These are phyloP conservation scores for Paradendryphiella salina DNA, from an alignment of 2,329 filamentous ascomycete species.

Conservation along the genomic window DNA sequence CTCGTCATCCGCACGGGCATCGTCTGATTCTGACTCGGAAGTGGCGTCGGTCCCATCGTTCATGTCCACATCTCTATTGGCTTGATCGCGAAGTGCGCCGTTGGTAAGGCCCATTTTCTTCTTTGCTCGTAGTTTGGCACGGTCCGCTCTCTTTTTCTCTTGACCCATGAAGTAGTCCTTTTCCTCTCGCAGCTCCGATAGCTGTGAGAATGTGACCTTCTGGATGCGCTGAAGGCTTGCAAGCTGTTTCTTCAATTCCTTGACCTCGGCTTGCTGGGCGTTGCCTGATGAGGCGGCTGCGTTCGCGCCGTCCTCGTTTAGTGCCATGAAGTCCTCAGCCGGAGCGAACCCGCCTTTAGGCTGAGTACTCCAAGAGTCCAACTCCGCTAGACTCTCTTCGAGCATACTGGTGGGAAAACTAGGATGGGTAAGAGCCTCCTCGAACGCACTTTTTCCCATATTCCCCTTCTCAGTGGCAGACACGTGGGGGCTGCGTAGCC, in stretches of 20 bases:
- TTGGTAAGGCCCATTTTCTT: slow-evolving; percentile 27
- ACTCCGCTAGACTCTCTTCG: slow-evolving; percentile 43
- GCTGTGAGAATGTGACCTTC: slow-evolving; percentile 51
- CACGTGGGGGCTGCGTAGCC: slow-evolving; percentile 28
- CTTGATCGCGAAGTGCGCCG: slow-evolving; percentile 13
- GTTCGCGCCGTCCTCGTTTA: slow-evolving; percentile 15
- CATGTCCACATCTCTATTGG: slow-evolving; percentile 39
- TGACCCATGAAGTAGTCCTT: slow-evolving; percentile 42
- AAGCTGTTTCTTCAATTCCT: slow-evolving; percentile 46
- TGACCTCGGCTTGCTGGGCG: slow-evolving; percentile 36
- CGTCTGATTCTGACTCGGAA: slow-evolving; percentile 27
- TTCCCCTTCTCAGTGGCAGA: slow-evolving; percentile 35
- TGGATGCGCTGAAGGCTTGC: slow-evolving; percentile 52
- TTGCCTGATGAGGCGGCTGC: slow-evolving; percentile 4
- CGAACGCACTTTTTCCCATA: slow-evolving; percentile 37
- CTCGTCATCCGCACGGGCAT: slow-evolving; percentile 16
- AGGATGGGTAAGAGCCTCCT: slow-evolving; percentile 49
- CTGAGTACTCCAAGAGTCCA: slow-evolving; percentile 35
- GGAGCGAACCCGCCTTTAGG: slow-evolving; percentile 20
- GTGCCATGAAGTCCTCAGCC: slow-evolving; percentile 43
- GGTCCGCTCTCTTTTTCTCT: slow-evolving; percentile 37
- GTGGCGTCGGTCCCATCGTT: slow-evolving; percentile 23
- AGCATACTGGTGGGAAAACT: slow-evolving; percentile 50
- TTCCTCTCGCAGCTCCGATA: slow-evolving; percentile 51
- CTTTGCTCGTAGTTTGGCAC: slow-evolving; percentile 26